Base-by-base conservation (phyloP, 345 rosid species). In the Limnanthes douglasii region DNA sequence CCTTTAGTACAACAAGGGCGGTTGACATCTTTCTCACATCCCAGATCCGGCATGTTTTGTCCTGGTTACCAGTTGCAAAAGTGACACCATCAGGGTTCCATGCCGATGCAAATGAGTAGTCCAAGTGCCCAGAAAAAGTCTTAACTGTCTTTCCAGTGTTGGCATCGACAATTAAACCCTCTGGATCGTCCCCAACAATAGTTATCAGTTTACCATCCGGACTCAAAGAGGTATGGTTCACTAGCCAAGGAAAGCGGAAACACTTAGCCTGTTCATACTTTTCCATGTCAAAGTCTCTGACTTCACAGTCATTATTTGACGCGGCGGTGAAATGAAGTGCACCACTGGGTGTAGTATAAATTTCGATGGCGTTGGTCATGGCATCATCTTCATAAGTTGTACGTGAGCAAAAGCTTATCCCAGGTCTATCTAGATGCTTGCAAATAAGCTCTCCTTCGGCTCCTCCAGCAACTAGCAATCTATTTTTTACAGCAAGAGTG, bases 341-440 rank as follows among this genome's bases (percentile, higher is more conserved):
- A 12, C 88, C 88, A 7, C 94, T 77, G 6, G 76, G 56, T 39
- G 56, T 62, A 29, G 37, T 72, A 52, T 76, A 90, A 39, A 90
- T 84, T 62, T 90, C 95, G 40, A 84, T 67, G 7, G 95, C 94
- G 51, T 84, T 90, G 28, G 94, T 84, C 48, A 90, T 80, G 5
- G 94, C 95, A 47, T 90, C 80, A 39, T 90, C 94, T 20, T 78
- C 84, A 54, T 74, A 62, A 38, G 95, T 80, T 54, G 94, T 72
- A 45, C 94, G 68, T 34, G 73, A 69, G 56, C 97, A 83, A 62
- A 71, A 88, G 66, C 80, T 76, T 23, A 83, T 58, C 42, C 95
- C 98, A 27, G 75, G 85, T 44, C 92, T 70, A 62, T 79, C 95
- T 37, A 83, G 59, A 62, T 64, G 65, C 95, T 75, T 79, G 61